These are phyloP conservation scores for Brassica carinata DNA, from an alignment of 345 rosid species.

Conservation along the genomic window DNA sequence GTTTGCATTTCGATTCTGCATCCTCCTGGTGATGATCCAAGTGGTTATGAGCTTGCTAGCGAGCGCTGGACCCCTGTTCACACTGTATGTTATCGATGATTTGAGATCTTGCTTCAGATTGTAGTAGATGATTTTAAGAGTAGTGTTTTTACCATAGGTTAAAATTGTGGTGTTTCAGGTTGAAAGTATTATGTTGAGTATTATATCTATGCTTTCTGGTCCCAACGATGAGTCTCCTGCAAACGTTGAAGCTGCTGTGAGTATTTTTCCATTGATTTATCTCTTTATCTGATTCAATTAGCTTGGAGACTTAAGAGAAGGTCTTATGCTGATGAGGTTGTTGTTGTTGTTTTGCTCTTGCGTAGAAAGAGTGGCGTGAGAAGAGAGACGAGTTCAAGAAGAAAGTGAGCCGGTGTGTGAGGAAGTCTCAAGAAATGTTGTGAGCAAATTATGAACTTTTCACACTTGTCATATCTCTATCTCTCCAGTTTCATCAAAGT, in stretches of 20 bases:
- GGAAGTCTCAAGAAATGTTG: conserved; percentile 68
- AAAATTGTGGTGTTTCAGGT: conserved; percentile 48
- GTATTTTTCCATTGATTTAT: conserved; percentile 28
- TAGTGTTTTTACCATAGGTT: background rate
- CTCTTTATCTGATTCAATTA: background rate
- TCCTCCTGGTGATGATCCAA: conserved; percentile 99
- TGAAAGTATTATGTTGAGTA: conserved; percentile 83
- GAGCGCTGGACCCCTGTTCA: conserved; percentile 98
- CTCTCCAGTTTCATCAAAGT: conserved; percentile 8
- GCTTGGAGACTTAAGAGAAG: background rate
- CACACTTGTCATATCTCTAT: background rate
- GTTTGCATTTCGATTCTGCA: conserved; percentile 98
- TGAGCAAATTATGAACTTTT: conserved; percentile 27
- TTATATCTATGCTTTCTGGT: conserved; percentile 85
- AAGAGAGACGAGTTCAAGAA: conserved; percentile 73
- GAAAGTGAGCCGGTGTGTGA: conserved; percentile 68
- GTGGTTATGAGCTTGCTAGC: conserved; percentile 97
- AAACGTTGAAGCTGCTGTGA: conserved; percentile 87
- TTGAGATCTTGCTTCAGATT: background rate
- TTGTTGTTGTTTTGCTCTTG: conserved; percentile 2
- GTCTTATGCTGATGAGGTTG: background rate
- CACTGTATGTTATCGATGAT: conserved; percentile 53
- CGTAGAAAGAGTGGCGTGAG: conserved; percentile 78
- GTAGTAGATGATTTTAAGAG: background rate
- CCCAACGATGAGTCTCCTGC: conserved; percentile 97